Evolutionary conservation across 2,329 filamentous ascomycete genomes (phyloP).

Genomic region (Trichoderma lentiforme): DNA sequence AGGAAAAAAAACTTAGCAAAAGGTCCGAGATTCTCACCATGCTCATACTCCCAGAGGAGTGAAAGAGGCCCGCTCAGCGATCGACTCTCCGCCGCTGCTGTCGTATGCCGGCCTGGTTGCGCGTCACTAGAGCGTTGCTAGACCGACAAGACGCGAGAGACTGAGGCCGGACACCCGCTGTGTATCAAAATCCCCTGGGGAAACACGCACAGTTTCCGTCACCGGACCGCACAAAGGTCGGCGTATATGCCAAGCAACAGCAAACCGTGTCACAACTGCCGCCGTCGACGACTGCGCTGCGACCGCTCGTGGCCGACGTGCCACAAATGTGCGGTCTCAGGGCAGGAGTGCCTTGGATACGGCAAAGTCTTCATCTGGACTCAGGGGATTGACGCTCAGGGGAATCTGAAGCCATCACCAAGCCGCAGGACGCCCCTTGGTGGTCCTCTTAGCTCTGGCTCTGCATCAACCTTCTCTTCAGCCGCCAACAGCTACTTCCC

Average conservation of each 20-base stretch:
- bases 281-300: constrained; percentile 49
- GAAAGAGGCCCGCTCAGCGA: constrained; percentile 12
- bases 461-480: constrained; percentile 10
- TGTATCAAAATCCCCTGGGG: neutral
- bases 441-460: constrained; percentile 8
- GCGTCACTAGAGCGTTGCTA: constrained; percentile 15
- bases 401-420: constrained; percentile 40
- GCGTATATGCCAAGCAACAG: constrained; percentile 30
- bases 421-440: constrained; percentile 21
- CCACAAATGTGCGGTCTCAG: constrained; percentile 55
- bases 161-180: neutral
- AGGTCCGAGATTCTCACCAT: constrained; percentile 12
- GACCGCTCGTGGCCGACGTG: constrained; percentile 58
- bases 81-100: constrained; percentile 12
- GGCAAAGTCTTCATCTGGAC: constrained; percentile 60
- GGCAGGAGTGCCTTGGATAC: constrained; percentile 60
- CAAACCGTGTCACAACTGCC: constrained; percentile 21
- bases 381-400: constrained; percentile 47
- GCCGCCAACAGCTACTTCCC: constrained; percentile 17
- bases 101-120: constrained; percentile 10
- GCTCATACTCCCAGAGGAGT: constrained; percentile 12
- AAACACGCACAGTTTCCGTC: neutral
- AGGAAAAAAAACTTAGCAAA: neutral
- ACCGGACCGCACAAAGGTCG: constrained; percentile 24
- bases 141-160: constrained; percentile 5